Conservation (phyloP, 2,329 filamentous ascomycete species). For the Rachicladosporium sp. region DNA sequence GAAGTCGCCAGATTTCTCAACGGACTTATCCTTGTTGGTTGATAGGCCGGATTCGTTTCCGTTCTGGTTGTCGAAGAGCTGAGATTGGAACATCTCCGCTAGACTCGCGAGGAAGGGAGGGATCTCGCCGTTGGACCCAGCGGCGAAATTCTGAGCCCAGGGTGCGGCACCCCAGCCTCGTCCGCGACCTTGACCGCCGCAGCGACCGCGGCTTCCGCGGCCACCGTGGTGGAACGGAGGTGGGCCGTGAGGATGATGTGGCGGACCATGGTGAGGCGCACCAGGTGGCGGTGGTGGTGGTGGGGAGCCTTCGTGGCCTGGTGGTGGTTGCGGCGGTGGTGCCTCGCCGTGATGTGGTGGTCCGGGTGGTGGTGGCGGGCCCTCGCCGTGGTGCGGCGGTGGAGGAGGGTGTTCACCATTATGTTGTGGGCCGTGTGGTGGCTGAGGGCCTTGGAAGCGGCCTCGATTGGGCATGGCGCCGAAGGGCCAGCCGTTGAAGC, state of each 20-base stretch:
- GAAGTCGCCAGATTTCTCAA: slow-evolving; percentile 41
- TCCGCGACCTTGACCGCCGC: slow-evolving; percentile 19
- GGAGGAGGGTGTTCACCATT: slow-evolving; percentile 3
- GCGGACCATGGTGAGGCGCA: too few relatives aligned
- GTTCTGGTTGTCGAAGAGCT: slow-evolving; percentile 25
- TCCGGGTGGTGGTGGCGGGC: slow-evolving; percentile 9
- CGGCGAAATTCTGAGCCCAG: slow-evolving; percentile 4
- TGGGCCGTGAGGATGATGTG: too few relatives aligned
- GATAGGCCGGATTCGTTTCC: slow-evolving; percentile 2
- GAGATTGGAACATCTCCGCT: slow-evolving; percentile 21
- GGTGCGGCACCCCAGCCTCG: slow-evolving; percentile 17
- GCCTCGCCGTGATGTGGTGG: slow-evolving; percentile 6
- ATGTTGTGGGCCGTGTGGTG: slow-evolving; percentile 20
- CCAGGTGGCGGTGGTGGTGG: too few relatives aligned
- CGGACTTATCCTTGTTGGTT: slow-evolving; percentile 8
- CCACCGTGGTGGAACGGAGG: slow-evolving; percentile 4
- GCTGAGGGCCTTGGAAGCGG: slow-evolving; percentile 10
- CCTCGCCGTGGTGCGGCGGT: slow-evolving; percentile 4
- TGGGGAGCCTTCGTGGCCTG: too few relatives aligned
- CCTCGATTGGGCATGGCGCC: slow-evolving; percentile 20
- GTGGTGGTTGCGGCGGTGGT: too few relatives aligned
- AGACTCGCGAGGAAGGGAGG: slow-evolving; percentile 9
- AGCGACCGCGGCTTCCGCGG: slow-evolving; percentile 5
- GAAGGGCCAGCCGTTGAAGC: slow-evolving; percentile 26
- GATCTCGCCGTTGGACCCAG: slow-evolving; percentile 6